Evolutionary conservation across 2,329 filamentous ascomycete species (phyloP).

Genomic region (Stagonosporopsis rhizophila): DNA sequence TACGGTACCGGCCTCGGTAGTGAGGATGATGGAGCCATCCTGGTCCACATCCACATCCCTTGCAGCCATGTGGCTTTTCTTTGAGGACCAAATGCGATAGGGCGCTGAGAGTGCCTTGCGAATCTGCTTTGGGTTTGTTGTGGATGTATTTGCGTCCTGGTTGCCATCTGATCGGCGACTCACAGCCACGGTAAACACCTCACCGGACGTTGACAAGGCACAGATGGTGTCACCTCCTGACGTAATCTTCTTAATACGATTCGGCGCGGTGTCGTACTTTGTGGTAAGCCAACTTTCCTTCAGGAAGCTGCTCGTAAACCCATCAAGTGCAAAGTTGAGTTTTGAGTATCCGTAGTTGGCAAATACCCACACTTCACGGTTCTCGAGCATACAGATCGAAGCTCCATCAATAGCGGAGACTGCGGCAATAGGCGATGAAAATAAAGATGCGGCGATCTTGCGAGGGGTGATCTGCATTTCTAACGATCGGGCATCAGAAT

Average conservation of each 20-base stretch:
- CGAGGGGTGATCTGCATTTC: slow-evolving; percentile 83
- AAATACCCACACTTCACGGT: slow-evolving; percentile 90
- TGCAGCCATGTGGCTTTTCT: slow-evolving; percentile 83
- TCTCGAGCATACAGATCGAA: slow-evolving; percentile 83
- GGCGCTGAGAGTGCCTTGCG: slow-evolving; percentile 80
- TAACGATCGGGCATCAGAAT: slow-evolving; percentile 90
- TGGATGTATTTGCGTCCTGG: slow-evolving; percentile 69
- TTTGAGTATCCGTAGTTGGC: slow-evolving; percentile 96
- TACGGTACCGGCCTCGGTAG: slow-evolving; percentile 88
- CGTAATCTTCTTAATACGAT: slow-evolving; percentile 77
- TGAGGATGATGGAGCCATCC: slow-evolving; percentile 92
- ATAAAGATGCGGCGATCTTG: slow-evolving; percentile 85
- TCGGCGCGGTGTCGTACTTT: slow-evolving; percentile 68
- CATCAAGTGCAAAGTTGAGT: slow-evolving; percentile 80
- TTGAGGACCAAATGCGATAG: slow-evolving; percentile 85
- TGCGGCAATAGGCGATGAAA: slow-evolving; percentile 73
- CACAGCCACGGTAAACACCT: slow-evolving; percentile 85
- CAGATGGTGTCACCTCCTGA: slow-evolving; percentile 92
- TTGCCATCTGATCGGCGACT: slow-evolving; percentile 70
- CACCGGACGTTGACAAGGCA: slow-evolving; percentile 81
- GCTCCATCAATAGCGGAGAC: slow-evolving; percentile 91
- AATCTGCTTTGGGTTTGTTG: slow-evolving; percentile 91
- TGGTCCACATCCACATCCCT: slow-evolving; percentile 88
- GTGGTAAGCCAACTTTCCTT: slow-evolving; percentile 70
- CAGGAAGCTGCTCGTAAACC: slow-evolving; percentile 73